phyloP scores from a whole-genome alignment of 176 grass and related monocot genomes.

The Eleusine indica region DNA sequence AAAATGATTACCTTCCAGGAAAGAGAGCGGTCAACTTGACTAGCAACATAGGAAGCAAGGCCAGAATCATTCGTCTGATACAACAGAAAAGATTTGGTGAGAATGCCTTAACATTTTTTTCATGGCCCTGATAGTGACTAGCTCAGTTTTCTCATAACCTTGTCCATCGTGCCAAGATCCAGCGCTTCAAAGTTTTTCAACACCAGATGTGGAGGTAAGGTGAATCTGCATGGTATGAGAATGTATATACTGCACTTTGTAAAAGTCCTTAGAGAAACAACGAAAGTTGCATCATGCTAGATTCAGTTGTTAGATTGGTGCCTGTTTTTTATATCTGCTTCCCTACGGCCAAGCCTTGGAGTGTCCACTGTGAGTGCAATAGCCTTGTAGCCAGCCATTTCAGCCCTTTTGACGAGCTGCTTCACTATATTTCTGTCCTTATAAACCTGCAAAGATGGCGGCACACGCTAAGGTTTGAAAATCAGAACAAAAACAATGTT shows the following conservation, averaged over 20 bases:
- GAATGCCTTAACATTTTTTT: not conserved
- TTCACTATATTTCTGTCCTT: conserved; percentile 85
- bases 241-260: not conserved
- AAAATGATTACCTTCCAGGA: conserved; percentile 77
- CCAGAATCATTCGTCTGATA: conserved; percentile 81
- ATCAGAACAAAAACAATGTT: conserved; percentile 7
- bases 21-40: conserved; percentile 72
- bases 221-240: conserved; percentile 55
- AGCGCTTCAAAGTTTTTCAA: conserved; percentile 84
- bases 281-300: not conserved
- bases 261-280: not conserved
- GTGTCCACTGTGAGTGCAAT: conserved; percentile 91
- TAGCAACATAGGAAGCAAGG: conserved; percentile 64
- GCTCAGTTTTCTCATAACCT: conserved; percentile 46
- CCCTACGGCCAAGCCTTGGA: conserved; percentile 79
- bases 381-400: conserved; percentile 91
- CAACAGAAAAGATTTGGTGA: conserved; percentile 42
- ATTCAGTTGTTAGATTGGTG: conserved; percentile 19
- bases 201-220: conserved; percentile 66
- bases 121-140: not conserved
- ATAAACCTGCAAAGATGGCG: conserved; percentile 57
- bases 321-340: conserved; percentile 97
- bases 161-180: conserved; percentile 77
- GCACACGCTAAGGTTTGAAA: not conserved
- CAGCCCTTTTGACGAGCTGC: conserved; percentile 80